Evolutionary conservation across 1,284 basidiomycete species (phyloP).

Genomic region (Cerioporus squamosus): DNA sequence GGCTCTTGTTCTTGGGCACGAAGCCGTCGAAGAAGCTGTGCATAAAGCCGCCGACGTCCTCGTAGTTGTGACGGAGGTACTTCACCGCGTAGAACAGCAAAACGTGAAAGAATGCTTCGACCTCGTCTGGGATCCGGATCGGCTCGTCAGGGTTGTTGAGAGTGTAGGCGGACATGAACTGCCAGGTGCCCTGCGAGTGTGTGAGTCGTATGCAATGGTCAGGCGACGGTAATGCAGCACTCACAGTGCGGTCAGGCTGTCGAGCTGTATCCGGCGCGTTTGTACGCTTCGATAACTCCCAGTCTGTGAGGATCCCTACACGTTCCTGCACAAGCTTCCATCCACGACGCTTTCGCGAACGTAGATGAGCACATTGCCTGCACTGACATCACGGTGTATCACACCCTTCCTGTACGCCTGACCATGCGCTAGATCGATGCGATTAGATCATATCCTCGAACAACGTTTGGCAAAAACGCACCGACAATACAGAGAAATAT

Average conservation of each 20-base stretch:
- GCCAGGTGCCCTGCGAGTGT: conserved; percentile 14
- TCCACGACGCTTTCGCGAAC: neutral
- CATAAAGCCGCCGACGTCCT: conserved; percentile 7
- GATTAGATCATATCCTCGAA: neutral
- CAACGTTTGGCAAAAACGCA: neutral
- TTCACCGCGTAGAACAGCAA: conserved; percentile 12
- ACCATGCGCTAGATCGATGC: conserved; percentile 4
- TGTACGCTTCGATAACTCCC: conserved; percentile 13
- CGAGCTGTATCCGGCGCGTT: neutral
- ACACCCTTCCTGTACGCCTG: conserved; percentile 3
- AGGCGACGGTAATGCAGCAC: neutral
- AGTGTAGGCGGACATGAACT: conserved; percentile 10
- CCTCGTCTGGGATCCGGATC: conserved; percentile 8
- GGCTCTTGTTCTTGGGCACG: neutral
- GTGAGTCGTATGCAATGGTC: neutral
- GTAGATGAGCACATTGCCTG: conserved; percentile 12
- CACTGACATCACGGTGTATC: conserved; percentile 20
- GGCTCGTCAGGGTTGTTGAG: neutral
- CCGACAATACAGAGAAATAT: neutral
- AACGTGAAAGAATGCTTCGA: conserved; percentile 17
- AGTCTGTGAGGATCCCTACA: conserved; percentile 8
- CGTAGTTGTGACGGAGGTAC: conserved; percentile 9
- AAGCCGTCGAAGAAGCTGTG: conserved; percentile 11
- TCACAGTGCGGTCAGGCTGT: conserved; percentile 10
- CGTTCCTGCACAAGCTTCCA: neutral